Evolutionary conservation across 2,329 filamentous ascomycete genomes (phyloP), one percentile per base, ranked within the genome.

Genomic region (Spiromastix sp.): DNA sequence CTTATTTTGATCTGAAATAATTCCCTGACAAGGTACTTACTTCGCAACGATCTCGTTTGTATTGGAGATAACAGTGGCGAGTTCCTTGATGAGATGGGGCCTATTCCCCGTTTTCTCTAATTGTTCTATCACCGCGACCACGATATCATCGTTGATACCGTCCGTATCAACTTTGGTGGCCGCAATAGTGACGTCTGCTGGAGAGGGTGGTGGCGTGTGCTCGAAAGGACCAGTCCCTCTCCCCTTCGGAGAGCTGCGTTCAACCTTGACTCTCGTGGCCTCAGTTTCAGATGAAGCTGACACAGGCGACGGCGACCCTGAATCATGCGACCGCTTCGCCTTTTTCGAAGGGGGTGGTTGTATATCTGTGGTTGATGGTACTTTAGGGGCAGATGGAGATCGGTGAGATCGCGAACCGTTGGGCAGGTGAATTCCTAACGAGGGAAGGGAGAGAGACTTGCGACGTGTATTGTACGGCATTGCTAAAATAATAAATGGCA

Each of bases 401-500:
- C 73, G 71, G 47, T 68, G 63, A 44, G 66, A 56, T 54, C 72
- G 69, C 45, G 71, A 70, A 43, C 66, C 60, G 50, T 69, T 70
- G 37, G 77, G 77, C 36, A 95, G 71, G 52, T 91, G 84, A 51
- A 96, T 94, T 58, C 91, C 91, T 52, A 96, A 74, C 48, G 86
- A 93, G 41, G 85, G 83, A 54, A 96, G 71, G 43, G 87, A 95
- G 48, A 98, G 70, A 55, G 86, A 94, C 70, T 96, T 96, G 63
- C 87, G 81, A 64, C 89, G 83, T 48, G 89, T 96, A 64, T 95
- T 94, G 72, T 95, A 95, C 56, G 81, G 82, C 85, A 94, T 94
- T 52, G 50, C 65, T 50, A 45, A 29, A n/a, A n/a, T n/a, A n/a
- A n/a, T 13, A 20, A 27, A 30, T 35, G 22, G 28, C 19, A 34